These are phyloP conservation scores for Sugiyamaella lignohabitans DNA, from an alignment of 805 yeast genomes.

Conservation along the genomic window DNA sequence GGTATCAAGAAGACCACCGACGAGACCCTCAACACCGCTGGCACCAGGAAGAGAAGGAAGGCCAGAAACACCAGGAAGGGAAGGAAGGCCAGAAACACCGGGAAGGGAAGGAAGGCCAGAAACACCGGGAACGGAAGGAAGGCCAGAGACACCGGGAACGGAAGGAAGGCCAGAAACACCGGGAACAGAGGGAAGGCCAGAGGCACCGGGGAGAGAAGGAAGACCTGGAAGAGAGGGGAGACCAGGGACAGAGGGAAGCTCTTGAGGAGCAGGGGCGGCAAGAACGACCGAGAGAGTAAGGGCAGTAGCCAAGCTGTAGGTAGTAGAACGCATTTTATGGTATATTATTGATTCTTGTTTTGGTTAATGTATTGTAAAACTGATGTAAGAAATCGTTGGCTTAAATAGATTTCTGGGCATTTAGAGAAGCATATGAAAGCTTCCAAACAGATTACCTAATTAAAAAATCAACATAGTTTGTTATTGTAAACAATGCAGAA, in stretches of 20 bases:
- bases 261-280: not conserved
- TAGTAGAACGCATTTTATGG: no score
- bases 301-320: no score
- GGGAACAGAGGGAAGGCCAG: not conserved
- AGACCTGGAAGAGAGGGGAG: not conserved
- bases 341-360: no score
- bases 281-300: no score
- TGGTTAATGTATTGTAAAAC: no score
- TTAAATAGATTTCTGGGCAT: no score
- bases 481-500: no score
- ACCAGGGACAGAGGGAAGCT: not conserved
- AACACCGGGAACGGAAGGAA: not conserved
- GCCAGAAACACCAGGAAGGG: slow-evolving; percentile 4
- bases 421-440: no score
- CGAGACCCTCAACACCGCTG: not conserved
- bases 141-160: not conserved
- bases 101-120: slow-evolving; percentile 7
- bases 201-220: not conserved
- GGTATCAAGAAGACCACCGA: slow-evolving; percentile 5
- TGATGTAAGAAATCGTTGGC: no score
- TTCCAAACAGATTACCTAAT: no score
- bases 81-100: slow-evolving; percentile 1
- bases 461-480: no score
- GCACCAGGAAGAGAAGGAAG: slow-evolving; percentile 4
- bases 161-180: not conserved